Conservation (phyloP, 495 filamentous ascomycete species). For the Podospora pseudoanserina region DNA sequence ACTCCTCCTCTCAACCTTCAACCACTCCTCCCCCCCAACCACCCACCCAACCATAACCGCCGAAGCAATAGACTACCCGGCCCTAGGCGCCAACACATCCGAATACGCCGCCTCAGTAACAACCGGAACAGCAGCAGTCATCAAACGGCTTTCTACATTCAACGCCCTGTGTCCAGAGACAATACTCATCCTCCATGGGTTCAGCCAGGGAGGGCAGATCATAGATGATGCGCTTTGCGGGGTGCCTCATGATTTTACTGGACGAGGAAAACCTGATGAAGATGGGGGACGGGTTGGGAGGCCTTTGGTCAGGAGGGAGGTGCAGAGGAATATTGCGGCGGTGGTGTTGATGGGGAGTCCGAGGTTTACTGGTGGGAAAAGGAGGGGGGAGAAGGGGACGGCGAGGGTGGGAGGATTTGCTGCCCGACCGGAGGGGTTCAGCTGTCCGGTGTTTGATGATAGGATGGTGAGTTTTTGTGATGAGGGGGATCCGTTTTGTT, state of each 20-base stretch:
- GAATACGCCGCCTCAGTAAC: slow-evolving; percentile 50
- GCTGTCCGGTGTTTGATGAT: slow-evolving; percentile 47
- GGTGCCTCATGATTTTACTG: slow-evolving; percentile 40
- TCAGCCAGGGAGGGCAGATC: slow-evolving; percentile 60
- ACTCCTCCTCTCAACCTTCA: slow-evolving; percentile 43
- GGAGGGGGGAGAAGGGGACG: slow-evolving; percentile 43
- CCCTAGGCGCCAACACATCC: slow-evolving; percentile 43
- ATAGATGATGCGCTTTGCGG: slow-evolving; percentile 60
- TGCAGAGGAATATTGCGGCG: slow-evolving; percentile 51
- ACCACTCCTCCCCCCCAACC: slow-evolving; percentile 10
- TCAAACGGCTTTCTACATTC: slow-evolving; percentile 50
- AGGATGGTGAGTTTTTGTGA: slow-evolving; percentile 59
- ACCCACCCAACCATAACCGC: slow-evolving; percentile 39
- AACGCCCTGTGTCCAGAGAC: slow-evolving; percentile 48
- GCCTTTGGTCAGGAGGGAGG: slow-evolving; percentile 42
- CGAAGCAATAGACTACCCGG: slow-evolving; percentile 58
- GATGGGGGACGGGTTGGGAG: no score
- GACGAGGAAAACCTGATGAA: slow-evolving; percentile 24
- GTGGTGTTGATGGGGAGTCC: slow-evolving; percentile 61
- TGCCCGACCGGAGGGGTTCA: slow-evolving; percentile 51
- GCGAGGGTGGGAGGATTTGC: slow-evolving; percentile 56
- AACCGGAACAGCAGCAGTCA: slow-evolving; percentile 49
- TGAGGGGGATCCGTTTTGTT: slow-evolving; percentile 57
- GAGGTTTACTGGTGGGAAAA: slow-evolving; percentile 47
- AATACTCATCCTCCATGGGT: slow-evolving; percentile 55